Percentiles rank a stretch among this genome's conserved stretches.
These are phyloP conservation scores for Colletotrichum sp. DNA, from an alignment of 2,329 filamentous ascomycete genomes.

Conservation along the genomic window DNA sequence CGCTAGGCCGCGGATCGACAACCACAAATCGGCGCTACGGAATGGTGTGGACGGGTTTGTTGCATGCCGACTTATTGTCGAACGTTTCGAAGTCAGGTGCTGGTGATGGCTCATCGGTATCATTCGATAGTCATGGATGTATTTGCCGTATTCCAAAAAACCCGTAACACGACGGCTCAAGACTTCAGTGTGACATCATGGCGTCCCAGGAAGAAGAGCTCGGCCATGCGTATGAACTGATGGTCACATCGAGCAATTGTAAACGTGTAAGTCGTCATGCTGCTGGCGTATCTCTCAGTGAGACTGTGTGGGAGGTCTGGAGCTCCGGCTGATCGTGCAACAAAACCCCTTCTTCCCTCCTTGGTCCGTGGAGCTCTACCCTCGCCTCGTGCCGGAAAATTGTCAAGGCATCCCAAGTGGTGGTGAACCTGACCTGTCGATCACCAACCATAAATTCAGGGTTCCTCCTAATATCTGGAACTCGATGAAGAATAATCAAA, in stretches of 20 bases:
- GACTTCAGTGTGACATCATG: not conserved
- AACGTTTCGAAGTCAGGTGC: not conserved
- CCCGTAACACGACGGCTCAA: not conserved
- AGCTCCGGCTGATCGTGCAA: not conserved
- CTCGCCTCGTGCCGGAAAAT: not conserved
- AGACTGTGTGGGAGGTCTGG: not conserved
- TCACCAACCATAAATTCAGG: conserved; percentile 1
- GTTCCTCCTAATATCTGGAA: conserved; percentile 1
- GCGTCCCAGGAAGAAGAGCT: not conserved
- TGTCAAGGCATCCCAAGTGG: not conserved
- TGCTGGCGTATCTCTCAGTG: not conserved
- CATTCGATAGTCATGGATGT: not conserved
- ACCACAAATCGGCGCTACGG: not conserved
- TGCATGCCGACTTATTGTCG: not conserved
- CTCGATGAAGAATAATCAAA: not conserved
- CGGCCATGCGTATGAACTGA: not conserved
- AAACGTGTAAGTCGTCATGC: not conserved
- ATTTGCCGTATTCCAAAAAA: not conserved
- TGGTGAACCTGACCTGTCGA: not conserved
- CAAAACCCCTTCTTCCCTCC: not conserved
- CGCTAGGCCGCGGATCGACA: not conserved
- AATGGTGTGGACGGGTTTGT: conserved; percentile 2
- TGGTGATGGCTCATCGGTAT: not conserved
- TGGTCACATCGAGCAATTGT: not conserved
- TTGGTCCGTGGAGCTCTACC: not conserved